Base-by-base conservation (phyloP, 73 alveolate genomes). In the Symbiodinium pilosum region DNA sequence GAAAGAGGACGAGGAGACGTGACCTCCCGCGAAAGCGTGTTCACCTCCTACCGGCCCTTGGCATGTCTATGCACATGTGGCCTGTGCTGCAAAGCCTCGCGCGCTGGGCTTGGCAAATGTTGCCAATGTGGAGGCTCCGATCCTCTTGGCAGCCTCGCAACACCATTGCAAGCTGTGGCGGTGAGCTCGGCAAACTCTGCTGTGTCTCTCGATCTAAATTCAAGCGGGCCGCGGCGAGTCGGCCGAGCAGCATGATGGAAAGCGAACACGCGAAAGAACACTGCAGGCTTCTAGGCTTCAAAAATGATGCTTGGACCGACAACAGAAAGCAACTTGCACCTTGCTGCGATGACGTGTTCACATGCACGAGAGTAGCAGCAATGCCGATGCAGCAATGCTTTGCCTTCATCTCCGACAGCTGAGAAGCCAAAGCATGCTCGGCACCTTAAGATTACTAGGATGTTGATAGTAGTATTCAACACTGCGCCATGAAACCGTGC, bases 111-210 rank as follows among this genome's bases (percentile, higher is more conserved):
- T 64, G 81, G 73, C 73, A n/a, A 64, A 64, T 26, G 81, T 34
- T n/a, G 81, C 34, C 21, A n/a, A 26, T 24, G 73, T n/a, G 81
- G 81, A 64, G 81, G 34, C 81, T 64, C 81, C 81, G 30, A 64
- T 64, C 81, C 81, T 64, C 81, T n/a, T 64, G 81, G 81, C 81
- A 64, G 38, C 81, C 81, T 64, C 59, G 21, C 59, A n/a, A n/a
- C n/a, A n/a, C n/a, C n/a, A n/a, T n/a, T n/a, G n/a, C n/a, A n/a
- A n/a, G n/a, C n/a, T n/a, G n/a, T n/a, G n/a, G n/a, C n/a, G n/a
- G n/a, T n/a, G n/a, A n/a, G n/a, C n/a, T n/a, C n/a, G n/a, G n/a
- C n/a, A n/a, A n/a, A n/a, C n/a, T n/a, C n/a, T n/a, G n/a, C n/a
- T n/a, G n/a, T n/a, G 73, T 54, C 73, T 30, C 73, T 7, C 24